Conservation (phyloP, 163 green algal genomes). For the Scenedesmus sp. region DNA sequence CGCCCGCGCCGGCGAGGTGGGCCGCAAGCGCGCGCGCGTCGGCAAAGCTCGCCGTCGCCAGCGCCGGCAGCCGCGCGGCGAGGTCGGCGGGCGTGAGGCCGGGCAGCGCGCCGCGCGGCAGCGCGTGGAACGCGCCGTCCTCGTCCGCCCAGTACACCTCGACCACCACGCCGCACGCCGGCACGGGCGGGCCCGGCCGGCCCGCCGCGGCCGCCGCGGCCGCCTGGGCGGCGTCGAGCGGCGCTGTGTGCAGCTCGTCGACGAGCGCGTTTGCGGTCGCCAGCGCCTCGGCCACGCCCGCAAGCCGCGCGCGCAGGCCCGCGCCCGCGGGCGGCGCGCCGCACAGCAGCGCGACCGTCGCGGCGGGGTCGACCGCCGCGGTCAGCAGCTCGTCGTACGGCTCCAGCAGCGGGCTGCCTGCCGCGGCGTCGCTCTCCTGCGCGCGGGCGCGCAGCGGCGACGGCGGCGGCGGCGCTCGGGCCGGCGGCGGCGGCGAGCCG, state of each 20-base stretch:
- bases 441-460: neutral
- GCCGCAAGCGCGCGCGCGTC: conserved; percentile 1
- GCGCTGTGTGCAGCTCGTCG: conserved; percentile 40
- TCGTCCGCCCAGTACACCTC: conserved; percentile 38
- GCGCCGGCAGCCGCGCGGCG: neutral
- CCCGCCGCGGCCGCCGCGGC: conserved; percentile 1
- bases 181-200: neutral
- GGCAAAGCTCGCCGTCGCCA: neutral
- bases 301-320: neutral
- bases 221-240: conserved; percentile 19
- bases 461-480: neutral
- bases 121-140: conserved; percentile 2
- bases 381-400: conserved; percentile 35
- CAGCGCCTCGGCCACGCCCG: conserved; percentile 1
- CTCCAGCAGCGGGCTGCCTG: conserved; percentile 18
- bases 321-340: conserved; percentile 23
- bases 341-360: conserved; percentile 14
- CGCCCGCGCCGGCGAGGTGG: neutral
- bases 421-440: no score
- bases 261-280: conserved; percentile 23
- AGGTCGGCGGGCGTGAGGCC: conserved; percentile 11
- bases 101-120: neutral
- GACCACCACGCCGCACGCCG: conserved; percentile 21
- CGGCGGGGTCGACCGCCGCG: conserved; percentile 22
- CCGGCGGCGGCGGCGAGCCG: no score